phyloP scores from a whole-genome alignment of 192 early-diverging fungal genomes.

The Helicostylum pulchrum region DNA sequence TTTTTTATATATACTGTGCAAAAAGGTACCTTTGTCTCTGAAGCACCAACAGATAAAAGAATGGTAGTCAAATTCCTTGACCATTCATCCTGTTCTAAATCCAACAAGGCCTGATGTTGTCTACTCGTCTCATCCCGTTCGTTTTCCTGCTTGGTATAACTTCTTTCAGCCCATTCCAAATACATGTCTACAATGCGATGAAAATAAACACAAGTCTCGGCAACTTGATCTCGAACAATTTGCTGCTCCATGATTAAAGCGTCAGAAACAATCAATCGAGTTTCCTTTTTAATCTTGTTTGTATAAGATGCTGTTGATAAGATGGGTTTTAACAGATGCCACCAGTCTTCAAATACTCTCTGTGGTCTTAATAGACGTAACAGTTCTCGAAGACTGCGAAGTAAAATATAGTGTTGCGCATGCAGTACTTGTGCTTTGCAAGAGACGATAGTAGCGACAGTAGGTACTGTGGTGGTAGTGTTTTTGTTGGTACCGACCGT shows the following conservation, averaged over 20 bases:
- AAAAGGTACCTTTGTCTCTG: slow-evolving; percentile 31
- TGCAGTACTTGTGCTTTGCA: slow-evolving; percentile 7
- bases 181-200: slow-evolving; percentile 27
- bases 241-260: slow-evolving; percentile 26
- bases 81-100: slow-evolving; percentile 37
- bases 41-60: slow-evolving; percentile 26
- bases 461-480: background rate
- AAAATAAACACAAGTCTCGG: slow-evolving; percentile 4
- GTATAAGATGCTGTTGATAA: slow-evolving; percentile 26
- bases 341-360: slow-evolving; percentile 30
- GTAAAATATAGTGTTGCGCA: slow-evolving; percentile 25
- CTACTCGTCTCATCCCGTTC: background rate
- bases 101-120: slow-evolving; percentile 25
- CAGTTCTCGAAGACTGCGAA: slow-evolving; percentile 20
- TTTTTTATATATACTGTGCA: background rate
- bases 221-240: background rate
- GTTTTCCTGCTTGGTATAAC: slow-evolving; percentile 12
- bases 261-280: slow-evolving; percentile 25
- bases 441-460: slow-evolving; percentile 22
- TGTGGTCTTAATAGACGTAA: slow-evolving; percentile 20
- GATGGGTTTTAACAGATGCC: slow-evolving; percentile 21
- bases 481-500: slow-evolving; percentile 1
- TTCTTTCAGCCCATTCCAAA: slow-evolving; percentile 17
- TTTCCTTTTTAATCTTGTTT: slow-evolving; percentile 26
- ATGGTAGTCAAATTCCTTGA: slow-evolving; percentile 30